A percentile compares a stretch with the other conserved stretches of the same genome.
Conservation (phyloP, 495 filamentous ascomycete genomes). For the Hypoxylon crocopeplum region DNA sequence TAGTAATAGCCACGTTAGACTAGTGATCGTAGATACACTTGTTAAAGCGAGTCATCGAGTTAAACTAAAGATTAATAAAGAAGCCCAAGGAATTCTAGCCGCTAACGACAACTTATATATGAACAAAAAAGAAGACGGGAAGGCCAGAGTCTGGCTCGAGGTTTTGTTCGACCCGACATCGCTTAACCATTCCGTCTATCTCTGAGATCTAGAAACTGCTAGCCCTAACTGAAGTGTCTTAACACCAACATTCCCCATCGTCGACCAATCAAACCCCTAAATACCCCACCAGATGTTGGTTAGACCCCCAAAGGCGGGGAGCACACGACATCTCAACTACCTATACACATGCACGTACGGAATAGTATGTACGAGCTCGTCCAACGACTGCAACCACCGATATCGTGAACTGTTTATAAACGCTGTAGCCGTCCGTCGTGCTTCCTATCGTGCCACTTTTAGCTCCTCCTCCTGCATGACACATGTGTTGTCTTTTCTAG, state of each 20-base stretch:
- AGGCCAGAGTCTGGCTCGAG: not conserved
- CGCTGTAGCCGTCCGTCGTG: constrained; percentile 6
- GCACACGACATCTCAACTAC: constrained; percentile 18
- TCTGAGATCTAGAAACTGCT: not conserved
- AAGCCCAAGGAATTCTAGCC: no score
- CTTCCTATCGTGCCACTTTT: constrained; percentile 31
- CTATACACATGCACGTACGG: no score
- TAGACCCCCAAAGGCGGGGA: constrained; percentile 16
- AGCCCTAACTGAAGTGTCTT: constrained; percentile 14
- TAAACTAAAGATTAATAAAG: no score
- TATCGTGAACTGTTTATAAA: constrained; percentile 27
- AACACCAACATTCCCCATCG: constrained; percentile 19
- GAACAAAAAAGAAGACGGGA: no score
- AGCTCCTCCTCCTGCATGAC: constrained; percentile 12
- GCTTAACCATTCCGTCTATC: not conserved
- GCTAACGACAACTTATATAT: no score
- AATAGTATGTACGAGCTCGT: constrained; percentile 4
- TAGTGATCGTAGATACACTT: no score
- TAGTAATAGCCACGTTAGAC: no score
- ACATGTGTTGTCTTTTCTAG: constrained; percentile 20
- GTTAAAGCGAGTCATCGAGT: no score
- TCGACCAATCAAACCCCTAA: constrained; percentile 33
- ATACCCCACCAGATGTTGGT: constrained; percentile 18
- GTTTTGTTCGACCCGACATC: constrained; percentile 23
- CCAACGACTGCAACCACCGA: constrained; percentile 23